Percentiles rank a stretch among this genome's conserved stretches.
These are phyloP conservation scores for Rubroboletus pulcherrimus DNA, from an alignment of 768 basidiomycete species.

Conservation along the genomic window DNA sequence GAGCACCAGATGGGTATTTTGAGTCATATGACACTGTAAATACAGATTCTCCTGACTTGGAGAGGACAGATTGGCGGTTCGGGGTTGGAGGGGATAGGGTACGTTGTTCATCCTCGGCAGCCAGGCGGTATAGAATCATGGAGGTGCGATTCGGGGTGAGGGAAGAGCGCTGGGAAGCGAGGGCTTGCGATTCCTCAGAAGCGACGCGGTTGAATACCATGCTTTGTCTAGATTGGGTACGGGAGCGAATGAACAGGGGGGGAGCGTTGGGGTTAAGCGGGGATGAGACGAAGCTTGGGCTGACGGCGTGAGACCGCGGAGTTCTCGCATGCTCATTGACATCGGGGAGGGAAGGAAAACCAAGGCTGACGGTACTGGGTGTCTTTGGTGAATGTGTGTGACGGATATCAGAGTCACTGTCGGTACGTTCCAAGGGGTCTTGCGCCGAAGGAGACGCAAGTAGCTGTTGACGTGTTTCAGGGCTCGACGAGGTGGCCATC, in stretches of 20 bases:
- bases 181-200: constrained; percentile 43
- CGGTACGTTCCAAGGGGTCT: neutral
- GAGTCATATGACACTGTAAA: constrained; percentile 51
- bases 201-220: constrained; percentile 41
- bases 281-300: constrained; percentile 42
- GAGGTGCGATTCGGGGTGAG: constrained; percentile 41
- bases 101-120: constrained; percentile 34
- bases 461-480: constrained; percentile 52
- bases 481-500: constrained; percentile 43
- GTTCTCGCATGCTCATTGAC: constrained; percentile 2
- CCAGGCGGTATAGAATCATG: constrained; percentile 66
- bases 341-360: constrained; percentile 30
- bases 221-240: constrained; percentile 39
- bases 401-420: constrained; percentile 7
- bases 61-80: constrained; percentile 43
- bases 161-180: constrained; percentile 26
- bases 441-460: neutral
- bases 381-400: constrained; percentile 12
- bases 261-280: constrained; percentile 47
- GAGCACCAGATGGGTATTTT: constrained; percentile 55
- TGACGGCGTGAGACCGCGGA: constrained; percentile 26
- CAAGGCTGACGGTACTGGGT: constrained; percentile 26
- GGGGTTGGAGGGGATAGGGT: constrained; percentile 33
- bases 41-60: constrained; percentile 50
- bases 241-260: constrained; percentile 29